phyloP scores from a whole-genome alignment of 1,284 basidiomycete species.

The Rhodofomes roseus region DNA sequence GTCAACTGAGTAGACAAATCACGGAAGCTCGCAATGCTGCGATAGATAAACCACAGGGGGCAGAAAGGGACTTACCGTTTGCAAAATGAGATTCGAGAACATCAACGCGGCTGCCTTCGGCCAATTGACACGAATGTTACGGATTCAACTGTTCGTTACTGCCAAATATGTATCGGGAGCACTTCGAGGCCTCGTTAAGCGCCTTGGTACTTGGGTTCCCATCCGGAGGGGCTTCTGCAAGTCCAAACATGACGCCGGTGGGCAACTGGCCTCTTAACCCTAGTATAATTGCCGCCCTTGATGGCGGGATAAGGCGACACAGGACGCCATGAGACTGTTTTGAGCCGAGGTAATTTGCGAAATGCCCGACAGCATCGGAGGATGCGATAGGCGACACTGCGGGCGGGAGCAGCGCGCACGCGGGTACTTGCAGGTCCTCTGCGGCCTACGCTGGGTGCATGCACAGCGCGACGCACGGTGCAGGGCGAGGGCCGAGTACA shows the following conservation, averaged over 20 bases:
- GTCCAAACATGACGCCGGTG: not conserved
- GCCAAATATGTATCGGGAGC: not conserved
- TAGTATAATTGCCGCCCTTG: not conserved
- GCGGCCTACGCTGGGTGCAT: not conserved
- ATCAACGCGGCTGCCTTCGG: no score
- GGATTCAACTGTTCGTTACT: not conserved
- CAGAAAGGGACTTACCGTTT: no score
- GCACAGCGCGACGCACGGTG: not conserved
- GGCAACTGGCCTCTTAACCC: not conserved
- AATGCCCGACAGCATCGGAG: slow-evolving; percentile 2
- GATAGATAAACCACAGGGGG: no score
- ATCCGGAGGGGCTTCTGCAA: not conserved
- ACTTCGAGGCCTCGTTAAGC: not conserved
- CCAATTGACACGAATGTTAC: not conserved
- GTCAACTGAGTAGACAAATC: not conserved
- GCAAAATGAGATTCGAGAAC: not conserved
- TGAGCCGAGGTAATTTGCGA: not conserved
- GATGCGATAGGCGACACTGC: not conserved
- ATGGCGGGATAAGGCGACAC: slow-evolving; percentile 1
- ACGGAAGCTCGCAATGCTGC: not conserved
- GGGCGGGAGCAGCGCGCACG: not conserved
- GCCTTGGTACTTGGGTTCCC: not conserved
- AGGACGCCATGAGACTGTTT: not conserved
- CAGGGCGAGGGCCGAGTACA: not conserved
- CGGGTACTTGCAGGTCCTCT: not conserved